Conservation (phyloP, 1,284 basidiomycete species). For the Ganoderma meredithae region DNA sequence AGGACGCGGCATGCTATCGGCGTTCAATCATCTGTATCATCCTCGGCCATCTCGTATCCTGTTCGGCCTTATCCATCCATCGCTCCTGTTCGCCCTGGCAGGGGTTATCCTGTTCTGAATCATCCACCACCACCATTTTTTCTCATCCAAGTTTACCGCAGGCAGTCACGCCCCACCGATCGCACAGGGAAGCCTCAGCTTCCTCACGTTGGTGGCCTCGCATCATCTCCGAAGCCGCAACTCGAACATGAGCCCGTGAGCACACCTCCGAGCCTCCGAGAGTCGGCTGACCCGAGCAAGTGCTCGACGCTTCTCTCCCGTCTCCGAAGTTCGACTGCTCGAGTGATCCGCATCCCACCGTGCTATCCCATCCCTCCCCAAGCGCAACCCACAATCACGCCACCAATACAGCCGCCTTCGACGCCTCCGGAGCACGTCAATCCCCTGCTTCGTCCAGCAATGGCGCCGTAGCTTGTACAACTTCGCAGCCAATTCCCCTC, state of each 20-base stretch:
- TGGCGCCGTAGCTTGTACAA: neutral
- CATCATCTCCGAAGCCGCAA: neutral
- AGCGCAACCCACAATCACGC: neutral
- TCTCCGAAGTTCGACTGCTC: neutral
- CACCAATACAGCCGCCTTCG: neutral
- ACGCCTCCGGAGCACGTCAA: conserved; percentile 5
- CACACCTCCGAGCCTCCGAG: conserved; percentile 7
- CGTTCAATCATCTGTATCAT: conserved; percentile 3
- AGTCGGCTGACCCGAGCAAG: conserved; percentile 6
- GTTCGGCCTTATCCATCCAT: conserved; percentile 5
- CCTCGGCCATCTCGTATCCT: conserved; percentile 9
- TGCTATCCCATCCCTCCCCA: neutral
- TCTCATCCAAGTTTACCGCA: neutral
- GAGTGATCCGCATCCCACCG: neutral
- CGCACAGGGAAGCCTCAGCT: neutral
- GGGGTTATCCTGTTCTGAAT: neutral
- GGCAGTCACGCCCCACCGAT: neutral
- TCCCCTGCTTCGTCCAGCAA: neutral
- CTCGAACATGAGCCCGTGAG: neutral
- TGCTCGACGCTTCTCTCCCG: conserved; percentile 1
- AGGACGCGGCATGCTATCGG: neutral
- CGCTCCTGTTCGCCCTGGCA: neutral
- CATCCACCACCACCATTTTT: conserved; percentile 5
- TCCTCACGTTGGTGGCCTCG: neutral
- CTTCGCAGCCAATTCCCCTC: neutral